Evolutionary conservation across 192 early-diverging fungal species (phyloP).

Genomic region (Martensiomyces pterosporus): DNA sequence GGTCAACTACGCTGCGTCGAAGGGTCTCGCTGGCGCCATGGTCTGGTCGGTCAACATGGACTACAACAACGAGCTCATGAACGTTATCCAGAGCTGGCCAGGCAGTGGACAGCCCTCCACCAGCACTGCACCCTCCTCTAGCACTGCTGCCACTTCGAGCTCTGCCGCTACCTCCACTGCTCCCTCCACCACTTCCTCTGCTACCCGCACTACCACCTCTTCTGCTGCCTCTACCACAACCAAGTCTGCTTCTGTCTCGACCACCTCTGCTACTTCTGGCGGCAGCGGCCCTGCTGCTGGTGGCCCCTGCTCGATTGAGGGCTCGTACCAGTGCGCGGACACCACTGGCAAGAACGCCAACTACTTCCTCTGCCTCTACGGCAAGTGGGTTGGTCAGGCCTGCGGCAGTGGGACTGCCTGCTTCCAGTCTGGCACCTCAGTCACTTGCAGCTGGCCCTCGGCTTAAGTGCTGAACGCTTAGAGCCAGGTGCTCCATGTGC

Average conservation of each 20-base stretch:
- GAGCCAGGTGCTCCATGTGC: too few species aligned
- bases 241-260: background rate
- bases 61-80: conserved; percentile 56
- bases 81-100: conserved; percentile 14
- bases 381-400: conserved; percentile 17
- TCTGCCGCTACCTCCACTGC: background rate
- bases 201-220: background rate
- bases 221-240: too few species aligned
- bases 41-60: conserved; percentile 48
- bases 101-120: conserved; percentile 1
- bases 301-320: conserved; percentile 8
- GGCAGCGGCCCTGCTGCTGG: conserved; percentile 21
- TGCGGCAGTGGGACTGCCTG: conserved; percentile 36
- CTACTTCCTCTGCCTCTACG: conserved; percentile 31
- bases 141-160: background rate
- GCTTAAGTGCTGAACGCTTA: too few species aligned
- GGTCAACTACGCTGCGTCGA: conserved; percentile 52
- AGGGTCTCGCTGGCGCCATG: conserved; percentile 58
- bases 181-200: background rate
- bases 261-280: background rate
- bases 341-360: conserved; percentile 11
- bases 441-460: conserved; percentile 28
- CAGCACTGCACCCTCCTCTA: background rate
- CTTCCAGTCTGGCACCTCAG: conserved; percentile 14
- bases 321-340: conserved; percentile 20